These are phyloP conservation scores for Chrysanthemum lavandulifolium DNA, from an alignment of 129 eudicot species.

Conservation along the genomic window DNA sequence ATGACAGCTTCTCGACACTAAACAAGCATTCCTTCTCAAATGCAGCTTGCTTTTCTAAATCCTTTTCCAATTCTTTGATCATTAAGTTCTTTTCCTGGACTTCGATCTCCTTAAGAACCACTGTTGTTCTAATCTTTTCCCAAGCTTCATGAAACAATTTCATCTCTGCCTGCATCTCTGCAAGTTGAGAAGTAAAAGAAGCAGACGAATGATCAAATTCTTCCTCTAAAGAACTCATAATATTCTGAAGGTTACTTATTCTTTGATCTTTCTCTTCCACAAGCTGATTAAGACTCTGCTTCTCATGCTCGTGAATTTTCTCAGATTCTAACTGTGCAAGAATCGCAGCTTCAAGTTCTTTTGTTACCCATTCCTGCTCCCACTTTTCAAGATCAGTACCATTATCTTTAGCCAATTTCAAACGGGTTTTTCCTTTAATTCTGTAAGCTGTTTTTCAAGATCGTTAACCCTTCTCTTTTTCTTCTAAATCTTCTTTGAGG, in stretches of 20 bases:
- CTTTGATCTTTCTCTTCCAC: constrained; percentile 58
- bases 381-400: constrained; percentile 23
- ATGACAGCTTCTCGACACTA: constrained; percentile 32
- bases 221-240: constrained; percentile 50
- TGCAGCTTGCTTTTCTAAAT: constrained; percentile 27
- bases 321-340: constrained; percentile 45
- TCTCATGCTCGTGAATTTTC: constrained; percentile 36
- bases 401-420: constrained; percentile 10
- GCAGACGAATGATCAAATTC: constrained; percentile 55
- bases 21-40: constrained; percentile 34
- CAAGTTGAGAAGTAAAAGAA: constrained; percentile 45
- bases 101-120: constrained; percentile 56
- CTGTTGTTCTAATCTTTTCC: constrained; percentile 49
- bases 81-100: constrained; percentile 44
- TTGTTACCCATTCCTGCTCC: constrained; percentile 52
- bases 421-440: constrained; percentile 13
- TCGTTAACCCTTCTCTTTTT: constrained; percentile 51
- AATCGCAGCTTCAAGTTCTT: constrained; percentile 64
- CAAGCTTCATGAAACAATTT: constrained; percentile 45
- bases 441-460: constrained; percentile 47
- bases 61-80: constrained; percentile 55
- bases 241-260: constrained; percentile 49
- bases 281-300: constrained; percentile 45
- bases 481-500: constrained; percentile 64
- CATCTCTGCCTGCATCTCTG: constrained; percentile 49